Percentiles rank a stretch among this genome's conserved stretches.
Evolutionary conservation across 208 protist species (phyloP).

Genomic region (Strigomonas culicis): DNA sequence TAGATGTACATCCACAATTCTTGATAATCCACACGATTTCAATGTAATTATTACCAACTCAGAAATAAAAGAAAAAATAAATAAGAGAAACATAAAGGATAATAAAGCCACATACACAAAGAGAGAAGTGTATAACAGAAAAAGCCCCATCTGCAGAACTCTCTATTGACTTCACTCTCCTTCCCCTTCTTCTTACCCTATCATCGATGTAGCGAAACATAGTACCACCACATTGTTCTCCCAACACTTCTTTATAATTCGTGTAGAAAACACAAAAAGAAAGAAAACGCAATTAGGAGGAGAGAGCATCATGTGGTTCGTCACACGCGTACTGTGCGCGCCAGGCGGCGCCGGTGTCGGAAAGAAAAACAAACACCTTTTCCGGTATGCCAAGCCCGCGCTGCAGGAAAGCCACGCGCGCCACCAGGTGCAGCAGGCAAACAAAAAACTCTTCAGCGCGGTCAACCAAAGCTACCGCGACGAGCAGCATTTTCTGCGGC

Average conservation of each 20-base stretch:
- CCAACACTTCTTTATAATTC: too few relatives aligned
- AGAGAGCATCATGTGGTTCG: too few relatives aligned
- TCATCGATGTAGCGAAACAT: too few relatives aligned
- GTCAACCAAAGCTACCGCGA: conserved; percentile 45
- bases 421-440: conserved; percentile 33
- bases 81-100: neutral
- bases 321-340: too few relatives aligned
- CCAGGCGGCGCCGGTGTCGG: too few relatives aligned
- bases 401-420: conserved; percentile 47
- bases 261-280: too few relatives aligned
- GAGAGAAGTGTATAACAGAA: neutral
- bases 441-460: conserved; percentile 29
- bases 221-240: too few relatives aligned
- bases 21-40: neutral
- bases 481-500: conserved; percentile 23
- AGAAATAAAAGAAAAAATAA: too few relatives aligned
- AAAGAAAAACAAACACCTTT: conserved; percentile 39
- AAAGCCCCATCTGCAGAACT: neutral
- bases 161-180: too few relatives aligned
- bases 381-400: conserved; percentile 38
- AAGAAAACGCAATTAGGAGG: too few relatives aligned
- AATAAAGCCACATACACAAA: neutral
- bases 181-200: too few relatives aligned
- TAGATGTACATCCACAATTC: neutral
- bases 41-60: neutral